Evolutionary conservation across 306 rosid genomes (phyloP).

Genomic region (Citrullus mucosospermus): DNA sequence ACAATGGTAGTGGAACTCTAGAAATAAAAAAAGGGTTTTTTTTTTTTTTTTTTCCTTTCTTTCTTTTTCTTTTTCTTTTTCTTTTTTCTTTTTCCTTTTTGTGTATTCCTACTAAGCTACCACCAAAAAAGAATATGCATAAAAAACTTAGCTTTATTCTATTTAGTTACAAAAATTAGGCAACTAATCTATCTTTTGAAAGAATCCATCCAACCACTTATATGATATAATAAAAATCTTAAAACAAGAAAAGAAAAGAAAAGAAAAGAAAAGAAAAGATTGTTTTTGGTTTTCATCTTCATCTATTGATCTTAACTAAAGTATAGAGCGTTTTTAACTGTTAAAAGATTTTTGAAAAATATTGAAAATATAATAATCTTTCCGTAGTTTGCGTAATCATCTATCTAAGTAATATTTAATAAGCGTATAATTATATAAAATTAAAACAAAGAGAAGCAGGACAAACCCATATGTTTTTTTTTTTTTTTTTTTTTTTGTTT

Average conservation of each 20-base stretch:
- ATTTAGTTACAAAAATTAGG: background rate
- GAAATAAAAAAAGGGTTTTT: no score
- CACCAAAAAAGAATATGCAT: background rate
- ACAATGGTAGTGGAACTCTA: background rate
- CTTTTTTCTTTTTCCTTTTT: background rate
- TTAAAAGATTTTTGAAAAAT: background rate
- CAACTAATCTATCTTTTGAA: background rate
- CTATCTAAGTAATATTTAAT: background rate
- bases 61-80: background rate
- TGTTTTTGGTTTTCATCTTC: background rate
- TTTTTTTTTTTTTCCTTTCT: background rate
- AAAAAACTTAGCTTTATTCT: constrained; percentile 1
- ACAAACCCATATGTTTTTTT: background rate
- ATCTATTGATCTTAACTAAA: background rate
- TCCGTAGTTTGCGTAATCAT: background rate
- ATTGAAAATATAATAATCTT: background rate
- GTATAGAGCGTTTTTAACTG: background rate
- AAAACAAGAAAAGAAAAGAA: no score
- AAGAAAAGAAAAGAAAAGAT: background rate
- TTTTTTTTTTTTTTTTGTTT: background rate
- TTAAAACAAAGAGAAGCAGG: background rate
- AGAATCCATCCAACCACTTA: background rate
- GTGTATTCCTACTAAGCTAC: background rate
- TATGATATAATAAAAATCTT: background rate
- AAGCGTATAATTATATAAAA: background rate